Conservation (phyloP, 768 basidiomycete genomes). For the Lactarius pseudohatsudake region DNA sequence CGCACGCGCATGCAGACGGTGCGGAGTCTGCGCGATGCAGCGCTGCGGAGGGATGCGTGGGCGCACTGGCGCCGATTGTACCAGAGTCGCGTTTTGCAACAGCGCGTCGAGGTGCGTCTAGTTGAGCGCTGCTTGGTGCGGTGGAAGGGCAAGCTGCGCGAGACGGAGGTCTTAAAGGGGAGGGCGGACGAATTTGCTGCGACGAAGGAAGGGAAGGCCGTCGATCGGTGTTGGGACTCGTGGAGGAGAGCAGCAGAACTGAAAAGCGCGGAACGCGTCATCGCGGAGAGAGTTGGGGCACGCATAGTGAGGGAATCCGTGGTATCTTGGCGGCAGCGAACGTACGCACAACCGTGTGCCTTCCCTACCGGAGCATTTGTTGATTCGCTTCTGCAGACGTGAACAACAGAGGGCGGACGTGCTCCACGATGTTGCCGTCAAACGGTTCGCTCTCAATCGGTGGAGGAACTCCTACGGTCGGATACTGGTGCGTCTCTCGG, state of each 20-base stretch:
- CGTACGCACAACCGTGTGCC: conserved; percentile 42
- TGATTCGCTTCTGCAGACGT: conserved; percentile 39
- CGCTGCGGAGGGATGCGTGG: conserved; percentile 60
- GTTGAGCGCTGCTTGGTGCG: conserved; percentile 44
- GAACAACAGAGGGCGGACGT: conserved; percentile 45
- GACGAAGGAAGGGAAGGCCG: conserved; percentile 36
- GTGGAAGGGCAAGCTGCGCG: conserved; percentile 53
- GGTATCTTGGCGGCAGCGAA: conserved; percentile 54
- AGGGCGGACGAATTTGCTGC: conserved; percentile 47
- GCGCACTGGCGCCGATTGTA: conserved; percentile 63
- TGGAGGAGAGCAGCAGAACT: conserved; percentile 56
- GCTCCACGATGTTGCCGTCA: conserved; percentile 42
- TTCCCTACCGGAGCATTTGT: conserved; percentile 2
- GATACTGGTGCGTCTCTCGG: conserved; percentile 45
- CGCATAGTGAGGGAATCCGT: conserved; percentile 52
- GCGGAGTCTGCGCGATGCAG: conserved; percentile 53
- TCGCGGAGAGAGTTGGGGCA: conserved; percentile 46
- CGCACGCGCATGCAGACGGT: conserved; percentile 64
- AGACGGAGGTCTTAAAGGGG: conserved; percentile 46
- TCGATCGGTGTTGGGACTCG: conserved; percentile 50
- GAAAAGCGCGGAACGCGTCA: conserved; percentile 44
- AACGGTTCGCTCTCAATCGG: conserved; percentile 47
- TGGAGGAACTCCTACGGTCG: conserved; percentile 58
- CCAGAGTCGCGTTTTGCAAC: conserved; percentile 50
- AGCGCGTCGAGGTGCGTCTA: conserved; percentile 49